Percentiles rank a stretch among this genome's conserved stretches.
Conservation (phyloP, 331 rosid species). For the Telfairia occidentalis region DNA sequence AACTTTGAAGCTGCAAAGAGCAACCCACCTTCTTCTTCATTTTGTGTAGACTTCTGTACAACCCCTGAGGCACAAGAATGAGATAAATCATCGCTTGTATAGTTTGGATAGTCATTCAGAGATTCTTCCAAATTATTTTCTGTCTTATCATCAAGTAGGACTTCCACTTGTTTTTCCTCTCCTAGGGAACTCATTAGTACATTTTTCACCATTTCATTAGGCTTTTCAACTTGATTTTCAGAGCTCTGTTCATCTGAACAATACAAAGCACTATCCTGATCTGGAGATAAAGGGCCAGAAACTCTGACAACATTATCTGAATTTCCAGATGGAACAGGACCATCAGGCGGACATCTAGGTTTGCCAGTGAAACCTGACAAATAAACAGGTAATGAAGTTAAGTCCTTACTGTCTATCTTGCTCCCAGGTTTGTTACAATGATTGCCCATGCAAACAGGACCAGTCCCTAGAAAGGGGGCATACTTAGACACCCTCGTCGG, state of each 20-base stretch:
- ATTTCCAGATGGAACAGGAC: constrained; percentile 31
- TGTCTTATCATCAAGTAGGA: constrained; percentile 14
- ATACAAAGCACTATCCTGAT: constrained; percentile 23
- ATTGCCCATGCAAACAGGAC: constrained; percentile 16
- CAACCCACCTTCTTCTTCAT: constrained; percentile 27
- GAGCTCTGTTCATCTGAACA: constrained; percentile 24
- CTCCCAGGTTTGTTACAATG: constrained; percentile 21
- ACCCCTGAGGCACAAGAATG: constrained; percentile 26
- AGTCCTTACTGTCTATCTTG: constrained; percentile 19
- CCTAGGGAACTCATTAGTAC: constrained; percentile 17
- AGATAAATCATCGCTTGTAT: constrained; percentile 26
- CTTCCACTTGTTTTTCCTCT: constrained; percentile 20
- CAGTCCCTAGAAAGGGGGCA: constrained; percentile 11
- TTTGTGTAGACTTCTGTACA: constrained; percentile 21
- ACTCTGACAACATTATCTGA: constrained; percentile 20
- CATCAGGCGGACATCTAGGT: constrained; percentile 21
- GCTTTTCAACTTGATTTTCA: constrained; percentile 24
- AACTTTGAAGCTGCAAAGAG: constrained; percentile 24
- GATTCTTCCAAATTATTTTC: constrained; percentile 22
- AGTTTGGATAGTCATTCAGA: constrained; percentile 14
- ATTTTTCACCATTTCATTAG: constrained; percentile 23
- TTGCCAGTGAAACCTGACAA: constrained; percentile 25
- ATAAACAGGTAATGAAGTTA: constrained; percentile 25
- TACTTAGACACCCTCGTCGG: constrained; percentile 10
- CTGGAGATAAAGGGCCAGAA: constrained; percentile 24